Percentiles rank a stretch among this genome's conserved stretches.
Conservation (phyloP, 2,329 filamentous ascomycete species). For the Botrytis tulipae region DNA sequence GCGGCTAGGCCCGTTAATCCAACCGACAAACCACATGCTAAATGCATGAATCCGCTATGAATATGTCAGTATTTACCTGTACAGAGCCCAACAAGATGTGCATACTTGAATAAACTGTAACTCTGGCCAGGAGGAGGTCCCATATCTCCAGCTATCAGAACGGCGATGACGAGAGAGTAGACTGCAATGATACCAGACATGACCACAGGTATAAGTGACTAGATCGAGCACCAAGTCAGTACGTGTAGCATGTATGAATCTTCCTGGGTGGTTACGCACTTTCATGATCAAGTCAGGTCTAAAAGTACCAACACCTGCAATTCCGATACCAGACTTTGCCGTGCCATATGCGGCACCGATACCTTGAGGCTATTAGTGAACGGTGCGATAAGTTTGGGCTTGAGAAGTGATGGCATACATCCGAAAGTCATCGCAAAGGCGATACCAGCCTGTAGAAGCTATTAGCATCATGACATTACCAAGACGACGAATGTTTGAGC, state of each 20-base stretch:
- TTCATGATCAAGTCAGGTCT: slow-evolving; percentile 89
- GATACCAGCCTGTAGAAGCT: slow-evolving; percentile 63
- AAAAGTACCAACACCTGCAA: slow-evolving; percentile 81
- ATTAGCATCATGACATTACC: slow-evolving; percentile 29
- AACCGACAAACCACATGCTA: slow-evolving; percentile 85
- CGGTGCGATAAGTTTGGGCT: neutral
- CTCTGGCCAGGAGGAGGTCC: slow-evolving; percentile 62
- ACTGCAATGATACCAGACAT: slow-evolving; percentile 99
- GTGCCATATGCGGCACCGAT: slow-evolving; percentile 81
- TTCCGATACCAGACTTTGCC: slow-evolving; percentile 84
- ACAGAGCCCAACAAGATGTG: slow-evolving; percentile 26
- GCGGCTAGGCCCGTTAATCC: slow-evolving; percentile 90
- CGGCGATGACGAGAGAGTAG: slow-evolving; percentile 94
- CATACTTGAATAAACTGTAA: slow-evolving; percentile 83
- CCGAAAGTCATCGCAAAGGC: slow-evolving; percentile 81
- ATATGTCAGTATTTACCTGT: slow-evolving; percentile 19
- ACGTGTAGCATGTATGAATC: neutral
- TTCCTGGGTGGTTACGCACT: slow-evolving; percentile 48
- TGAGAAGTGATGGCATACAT: slow-evolving; percentile 52
- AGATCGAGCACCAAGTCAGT: slow-evolving; percentile 12
- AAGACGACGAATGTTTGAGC: slow-evolving; percentile 24
- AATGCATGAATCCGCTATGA: slow-evolving; percentile 82
- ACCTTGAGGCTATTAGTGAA: slow-evolving; percentile 29
- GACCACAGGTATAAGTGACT: slow-evolving; percentile 81
- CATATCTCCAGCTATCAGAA: slow-evolving; percentile 91